A percentile compares a stretch with the other conserved stretches of the same genome.
Conservation (phyloP, 2,329 filamentous ascomycete genomes). For the Lasiodiplodia theobromae region DNA sequence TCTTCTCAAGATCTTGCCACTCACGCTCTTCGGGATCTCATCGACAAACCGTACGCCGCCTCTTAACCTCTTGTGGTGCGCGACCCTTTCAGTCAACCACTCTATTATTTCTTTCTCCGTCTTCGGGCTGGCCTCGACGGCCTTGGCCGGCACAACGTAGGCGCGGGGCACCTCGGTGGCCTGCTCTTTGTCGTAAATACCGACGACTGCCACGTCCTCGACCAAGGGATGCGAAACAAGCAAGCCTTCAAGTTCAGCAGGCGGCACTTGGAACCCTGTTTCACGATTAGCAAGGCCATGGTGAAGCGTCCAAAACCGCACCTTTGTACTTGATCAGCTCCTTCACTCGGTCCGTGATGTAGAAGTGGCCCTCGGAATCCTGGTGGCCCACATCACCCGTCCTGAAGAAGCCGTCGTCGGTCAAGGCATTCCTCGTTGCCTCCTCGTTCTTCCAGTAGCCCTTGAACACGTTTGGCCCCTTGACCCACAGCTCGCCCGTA, state of each 20-base stretch:
- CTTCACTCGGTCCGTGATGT: constrained; percentile 79
- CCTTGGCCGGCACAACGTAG: constrained; percentile 45
- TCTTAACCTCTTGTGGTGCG: constrained; percentile 55
- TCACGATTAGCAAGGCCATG: not conserved
- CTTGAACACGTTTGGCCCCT: constrained; percentile 80
- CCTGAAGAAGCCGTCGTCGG: constrained; percentile 83
- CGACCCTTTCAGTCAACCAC: constrained; percentile 53
- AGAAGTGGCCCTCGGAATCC: constrained; percentile 81
- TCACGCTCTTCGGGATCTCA: constrained; percentile 56
- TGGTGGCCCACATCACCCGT: constrained; percentile 87
- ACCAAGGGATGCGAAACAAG: constrained; percentile 52
- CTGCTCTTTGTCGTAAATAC: constrained; percentile 53
- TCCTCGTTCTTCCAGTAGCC: constrained; percentile 79
- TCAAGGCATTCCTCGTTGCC: constrained; percentile 74
- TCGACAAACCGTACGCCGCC: constrained; percentile 56
- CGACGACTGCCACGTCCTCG: constrained; percentile 55
- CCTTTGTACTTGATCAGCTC: constrained; percentile 53
- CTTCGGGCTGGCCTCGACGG: constrained; percentile 40
- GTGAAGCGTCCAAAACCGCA: not conserved
- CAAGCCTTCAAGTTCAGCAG: constrained; percentile 56
- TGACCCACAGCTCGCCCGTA: constrained; percentile 68
- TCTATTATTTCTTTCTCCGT: constrained; percentile 50
- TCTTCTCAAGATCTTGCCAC: constrained; percentile 56
- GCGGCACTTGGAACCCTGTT: constrained; percentile 54
- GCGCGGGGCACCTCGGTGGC: constrained; percentile 54